Conservation (phyloP, 768 basidiomycete species). For the Pilatotrama ljubarskyi region DNA sequence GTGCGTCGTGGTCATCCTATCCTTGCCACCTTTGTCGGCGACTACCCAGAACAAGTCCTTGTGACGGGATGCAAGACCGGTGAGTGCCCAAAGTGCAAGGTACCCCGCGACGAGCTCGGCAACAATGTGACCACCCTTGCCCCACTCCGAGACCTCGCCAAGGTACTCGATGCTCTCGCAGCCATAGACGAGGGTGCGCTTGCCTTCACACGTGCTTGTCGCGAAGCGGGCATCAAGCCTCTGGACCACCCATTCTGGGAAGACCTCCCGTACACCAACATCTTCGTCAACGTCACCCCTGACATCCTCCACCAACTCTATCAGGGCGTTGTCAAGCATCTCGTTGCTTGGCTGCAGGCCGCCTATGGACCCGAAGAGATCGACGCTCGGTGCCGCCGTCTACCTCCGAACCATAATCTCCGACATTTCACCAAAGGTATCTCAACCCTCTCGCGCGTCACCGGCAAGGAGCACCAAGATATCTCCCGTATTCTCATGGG, state of each 20-base stretch:
- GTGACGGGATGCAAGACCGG: conserved; percentile 24
- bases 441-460: conserved; percentile 15
- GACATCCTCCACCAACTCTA: conserved; percentile 34
- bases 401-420: conserved; percentile 28
- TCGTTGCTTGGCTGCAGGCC: conserved; percentile 25
- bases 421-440: conserved; percentile 28
- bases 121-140: not conserved
- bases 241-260: conserved; percentile 29
- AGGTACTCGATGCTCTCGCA: conserved; percentile 11
- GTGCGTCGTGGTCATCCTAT: conserved; percentile 27
- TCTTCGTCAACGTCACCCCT: conserved; percentile 27
- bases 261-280: conserved; percentile 27
- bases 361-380: conserved; percentile 18
- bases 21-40: conserved; percentile 21
- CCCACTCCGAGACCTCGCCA: not conserved
- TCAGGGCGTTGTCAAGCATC: conserved; percentile 33
- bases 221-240: conserved; percentile 23
- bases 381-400: conserved; percentile 18
- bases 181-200: not conserved
- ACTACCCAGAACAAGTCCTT: conserved; percentile 31
- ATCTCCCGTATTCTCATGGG: conserved; percentile 26
- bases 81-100: conserved; percentile 24
- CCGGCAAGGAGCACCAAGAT: conserved; percentile 30
- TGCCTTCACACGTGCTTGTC: conserved; percentile 16
- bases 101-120: conserved; percentile 15